phyloP scores from a whole-genome alignment of 192 early-diverging fungal genomes.

The Rhizophagus prolifer region DNA sequence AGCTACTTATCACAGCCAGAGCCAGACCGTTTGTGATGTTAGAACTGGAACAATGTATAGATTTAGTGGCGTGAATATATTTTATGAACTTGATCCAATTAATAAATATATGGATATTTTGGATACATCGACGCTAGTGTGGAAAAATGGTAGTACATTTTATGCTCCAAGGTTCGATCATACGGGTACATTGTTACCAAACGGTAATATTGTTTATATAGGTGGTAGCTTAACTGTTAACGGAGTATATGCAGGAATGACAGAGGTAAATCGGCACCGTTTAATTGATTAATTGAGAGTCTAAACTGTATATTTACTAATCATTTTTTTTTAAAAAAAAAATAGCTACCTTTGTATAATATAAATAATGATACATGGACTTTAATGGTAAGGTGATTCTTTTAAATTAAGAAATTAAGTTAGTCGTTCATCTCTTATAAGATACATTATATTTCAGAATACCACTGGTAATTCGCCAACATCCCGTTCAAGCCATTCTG shows the following conservation, averaged over 20 bases:
- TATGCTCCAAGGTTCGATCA: background rate
- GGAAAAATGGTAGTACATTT: background rate
- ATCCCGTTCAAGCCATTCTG: background rate
- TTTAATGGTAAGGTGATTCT: background rate
- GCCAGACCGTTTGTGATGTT: no score
- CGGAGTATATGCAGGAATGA: no score
- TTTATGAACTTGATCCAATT: no score
- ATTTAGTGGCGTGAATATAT: no score
- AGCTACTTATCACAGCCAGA: background rate
- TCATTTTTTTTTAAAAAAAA: background rate
- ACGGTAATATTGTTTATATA: background rate
- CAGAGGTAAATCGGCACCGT: background rate
- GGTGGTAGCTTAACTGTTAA: background rate
- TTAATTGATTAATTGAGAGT: no score
- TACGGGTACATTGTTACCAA: constrained; percentile 4
- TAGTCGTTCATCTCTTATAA: background rate
- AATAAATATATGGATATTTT: background rate
- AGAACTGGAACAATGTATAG: no score
- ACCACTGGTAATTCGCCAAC: background rate
- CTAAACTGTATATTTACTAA: no score
- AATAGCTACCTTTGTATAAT: constrained; percentile 10
- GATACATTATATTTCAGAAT: background rate
- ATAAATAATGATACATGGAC: background rate
- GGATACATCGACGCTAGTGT: background rate
- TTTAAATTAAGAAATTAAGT: constrained; percentile 1